Base-by-base conservation (phyloP, 2,329 filamentous ascomycete genomes). In the Pseudocercospora fijiensis region DNA sequence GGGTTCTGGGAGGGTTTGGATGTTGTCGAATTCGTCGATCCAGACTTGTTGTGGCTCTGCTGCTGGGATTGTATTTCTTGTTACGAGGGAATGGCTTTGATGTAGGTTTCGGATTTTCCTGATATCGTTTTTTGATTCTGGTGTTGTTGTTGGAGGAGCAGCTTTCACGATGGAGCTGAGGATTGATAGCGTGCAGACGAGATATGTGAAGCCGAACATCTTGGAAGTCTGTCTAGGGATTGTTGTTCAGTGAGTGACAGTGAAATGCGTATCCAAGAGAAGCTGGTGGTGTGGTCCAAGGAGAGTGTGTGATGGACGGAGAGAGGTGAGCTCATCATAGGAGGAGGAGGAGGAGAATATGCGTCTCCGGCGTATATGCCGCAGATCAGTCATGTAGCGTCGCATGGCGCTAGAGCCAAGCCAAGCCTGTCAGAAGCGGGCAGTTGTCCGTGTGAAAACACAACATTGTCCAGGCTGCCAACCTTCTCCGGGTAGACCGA, bases 11-110 rank as follows among this genome's bases (percentile, higher is more conserved):
- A 61, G 18, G 6, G 51, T 20, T 58, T 61, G 52, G 26, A 61
- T 53, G 24, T 64, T 64, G 13, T 49, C 62, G 37, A 64, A 64
- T 37, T 61, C 62, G 24, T 64, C 58, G 33, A 64, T 55, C 62
- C 62, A 64, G 28, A 64, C 26, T 13, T 61, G 18, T 18, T 60
- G 49, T 9, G 20, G 1, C 43, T 49, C 24, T 63, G 61, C 18
- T 37, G 27, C 33, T 52, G 57, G 13, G 60, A 22, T 18, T 41
- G 53, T 24, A 26, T 55, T 27, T 53, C 26, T 24, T 28, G 49
- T 8, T n/a, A 53, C 24, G 10, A 53, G 24, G 9, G 26, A n/a
- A 28, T 26, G 45, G 13, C 22, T 53, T 30, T 26, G 11, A 11
- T 28, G 22, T 11, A 27, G 49, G 26, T 53, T 13, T 30, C 22